Percentiles rank a stretch among this genome's conserved stretches.
Conservation (phyloP, 2,329 filamentous ascomycete species). For the Venturia aucupariae region DNA sequence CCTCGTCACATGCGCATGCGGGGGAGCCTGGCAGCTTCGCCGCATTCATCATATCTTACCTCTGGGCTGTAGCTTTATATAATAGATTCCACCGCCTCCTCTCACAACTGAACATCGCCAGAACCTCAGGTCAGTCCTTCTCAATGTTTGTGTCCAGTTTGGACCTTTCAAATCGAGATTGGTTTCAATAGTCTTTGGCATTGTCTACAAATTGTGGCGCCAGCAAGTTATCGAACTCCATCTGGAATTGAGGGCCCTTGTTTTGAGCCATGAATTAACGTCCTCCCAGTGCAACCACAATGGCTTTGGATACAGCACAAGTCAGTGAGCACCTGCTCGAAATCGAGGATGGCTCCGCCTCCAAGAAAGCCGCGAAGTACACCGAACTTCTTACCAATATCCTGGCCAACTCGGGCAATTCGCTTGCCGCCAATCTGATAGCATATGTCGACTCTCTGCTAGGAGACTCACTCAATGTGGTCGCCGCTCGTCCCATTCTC, state of each 20-base stretch:
- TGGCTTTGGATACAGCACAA: constrained; percentile 37
- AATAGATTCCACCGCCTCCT: not conserved
- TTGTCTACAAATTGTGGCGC: too few relatives aligned
- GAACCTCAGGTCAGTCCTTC: too few relatives aligned
- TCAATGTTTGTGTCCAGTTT: too few relatives aligned
- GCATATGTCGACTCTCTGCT: constrained; percentile 60
- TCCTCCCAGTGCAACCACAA: constrained; percentile 29
- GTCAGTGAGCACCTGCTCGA: constrained; percentile 34
- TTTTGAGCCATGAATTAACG: too few relatives aligned
- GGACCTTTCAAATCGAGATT: too few relatives aligned
- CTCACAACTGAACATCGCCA: not conserved
- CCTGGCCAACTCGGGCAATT: constrained; percentile 35
- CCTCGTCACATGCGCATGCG: not conserved
- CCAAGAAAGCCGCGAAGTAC: constrained; percentile 48
- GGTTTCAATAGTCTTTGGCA: too few relatives aligned
- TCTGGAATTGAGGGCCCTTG: too few relatives aligned
- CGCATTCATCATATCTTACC: not conserved
- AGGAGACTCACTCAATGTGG: constrained; percentile 61
- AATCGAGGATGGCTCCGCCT: constrained; percentile 39
- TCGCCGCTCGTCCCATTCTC: constrained; percentile 64
- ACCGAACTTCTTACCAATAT: constrained; percentile 49
- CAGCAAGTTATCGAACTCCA: too few relatives aligned
- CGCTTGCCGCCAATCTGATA: constrained; percentile 53
- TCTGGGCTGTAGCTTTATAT: not conserved
- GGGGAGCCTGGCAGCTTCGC: not conserved